phyloP scores from a whole-genome alignment of 2,329 filamentous ascomycete genomes.

The Fusarium sp. region DNA sequence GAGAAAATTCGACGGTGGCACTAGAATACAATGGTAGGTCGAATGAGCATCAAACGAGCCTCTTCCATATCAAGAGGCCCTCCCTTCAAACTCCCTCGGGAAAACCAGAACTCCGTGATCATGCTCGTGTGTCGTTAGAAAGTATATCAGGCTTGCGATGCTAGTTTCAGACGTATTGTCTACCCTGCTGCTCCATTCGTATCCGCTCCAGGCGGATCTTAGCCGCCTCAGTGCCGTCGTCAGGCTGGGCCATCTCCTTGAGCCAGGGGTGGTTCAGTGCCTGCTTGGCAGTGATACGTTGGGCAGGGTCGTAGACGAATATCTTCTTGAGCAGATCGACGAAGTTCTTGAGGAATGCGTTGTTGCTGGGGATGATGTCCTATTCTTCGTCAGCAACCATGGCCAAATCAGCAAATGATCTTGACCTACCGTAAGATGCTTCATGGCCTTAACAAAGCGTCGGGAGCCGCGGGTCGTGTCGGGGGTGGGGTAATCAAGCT shows the following conservation, averaged over 20 bases:
- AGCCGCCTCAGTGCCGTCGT: constrained; percentile 72
- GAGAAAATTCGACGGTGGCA: constrained; percentile 40
- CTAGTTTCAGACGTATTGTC: constrained; percentile 42
- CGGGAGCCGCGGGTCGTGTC: constrained; percentile 71
- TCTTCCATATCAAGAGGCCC: constrained; percentile 25
- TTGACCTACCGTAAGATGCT: constrained; percentile 64
- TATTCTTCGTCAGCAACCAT: constrained; percentile 43
- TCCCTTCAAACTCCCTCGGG: constrained; percentile 40
- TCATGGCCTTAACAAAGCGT: constrained; percentile 76
- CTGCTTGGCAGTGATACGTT: constrained; percentile 71
- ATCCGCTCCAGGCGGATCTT: constrained; percentile 66
- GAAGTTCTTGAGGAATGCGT: constrained; percentile 67
- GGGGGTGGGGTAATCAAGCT: constrained; percentile 68
- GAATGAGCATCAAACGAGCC: constrained; percentile 35
- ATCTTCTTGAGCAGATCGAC: constrained; percentile 70
- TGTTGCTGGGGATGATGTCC: constrained; percentile 70
- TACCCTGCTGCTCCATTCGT: constrained; percentile 52
- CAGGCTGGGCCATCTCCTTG: constrained; percentile 66
- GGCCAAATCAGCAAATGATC: no score
- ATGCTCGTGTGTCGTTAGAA: constrained; percentile 47
- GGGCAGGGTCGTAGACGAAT: constrained; percentile 71
- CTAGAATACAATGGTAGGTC: constrained; percentile 46
- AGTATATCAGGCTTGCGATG: constrained; percentile 26
- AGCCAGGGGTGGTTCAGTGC: constrained; percentile 74
- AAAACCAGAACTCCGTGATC: constrained; percentile 46